Base-by-base conservation (phyloP, 768 basidiomycete species). In the Leccinum longicurvipes region DNA sequence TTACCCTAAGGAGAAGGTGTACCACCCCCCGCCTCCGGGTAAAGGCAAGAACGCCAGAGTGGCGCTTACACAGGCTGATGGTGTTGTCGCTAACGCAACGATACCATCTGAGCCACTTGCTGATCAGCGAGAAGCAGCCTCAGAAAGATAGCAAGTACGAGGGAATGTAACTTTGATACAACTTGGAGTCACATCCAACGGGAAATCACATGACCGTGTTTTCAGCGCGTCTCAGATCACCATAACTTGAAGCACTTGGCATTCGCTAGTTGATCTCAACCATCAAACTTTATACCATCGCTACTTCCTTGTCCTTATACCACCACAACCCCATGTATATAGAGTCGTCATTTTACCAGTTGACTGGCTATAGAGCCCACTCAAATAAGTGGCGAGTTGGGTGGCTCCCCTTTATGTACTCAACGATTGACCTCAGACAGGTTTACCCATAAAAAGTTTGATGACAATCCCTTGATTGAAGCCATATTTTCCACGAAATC, bases 11-110 rank as follows among this genome's bases (percentile, higher is more conserved):
- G 85, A 84, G 54, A 90, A 91, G 69, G 85, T 86, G 8, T 92
- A 91, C 76, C 87, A 87, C 64, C 90, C 90, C 4, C 90, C 89
- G 10, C 91, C 89, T 3, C 88, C 88, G 0, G 89, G 89, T 1
- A 91, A 85, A 62, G 89, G 87, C 44, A 89, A 79, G 70, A 84
- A 83, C 50, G 53, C 55, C 8, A 61, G 62, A 24, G 50, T 8
- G 1, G 53, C 3, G 15, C 39, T 19, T 19, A 19, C n/a, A 41
- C 39, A 41, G 19, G 39, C 17, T 15, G 17, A 36, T 36, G 34
- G 17, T 34, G 34, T 19, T 39, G 39, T 19, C 10, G 19, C n/a
- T 41, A 10, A 41, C 2, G 39, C 39, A 41, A 41, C 39, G 17
- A 36, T 17, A 19, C n/a, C 10, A 11, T 41, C 39, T 41, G 19